These are phyloP conservation scores for Jamesozyma spencerorum DNA, from an alignment of 805 yeast genomes.

Conservation along the genomic window DNA sequence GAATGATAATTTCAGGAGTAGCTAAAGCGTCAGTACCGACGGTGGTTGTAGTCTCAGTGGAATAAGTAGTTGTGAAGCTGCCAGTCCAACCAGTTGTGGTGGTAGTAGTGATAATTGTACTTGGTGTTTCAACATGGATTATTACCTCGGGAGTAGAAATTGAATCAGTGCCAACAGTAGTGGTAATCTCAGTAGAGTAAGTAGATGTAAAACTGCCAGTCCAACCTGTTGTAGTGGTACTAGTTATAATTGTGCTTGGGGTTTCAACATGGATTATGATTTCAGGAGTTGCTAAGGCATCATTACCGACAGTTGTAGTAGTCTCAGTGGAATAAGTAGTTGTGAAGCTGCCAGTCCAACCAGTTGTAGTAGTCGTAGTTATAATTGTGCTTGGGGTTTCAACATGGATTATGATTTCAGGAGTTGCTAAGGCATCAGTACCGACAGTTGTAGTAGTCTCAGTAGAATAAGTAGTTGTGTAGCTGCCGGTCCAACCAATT, in stretches of 20 bases:
- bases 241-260: conserved; percentile 4
- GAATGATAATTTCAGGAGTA: conserved; percentile 10
- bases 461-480: conserved; percentile 6
- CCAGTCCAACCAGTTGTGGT: conserved; percentile 15
- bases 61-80: conserved; percentile 9
- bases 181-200: conserved; percentile 1
- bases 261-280: conserved; percentile 13
- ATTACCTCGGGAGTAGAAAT: conserved; percentile 8
- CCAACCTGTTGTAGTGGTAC: conserved; percentile 11
- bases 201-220: conserved; percentile 5
- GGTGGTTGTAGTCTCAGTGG: conserved; percentile 12
- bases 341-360: conserved; percentile 18
- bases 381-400: no score
- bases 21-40: conserved; percentile 6
- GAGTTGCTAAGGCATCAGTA: neutral
- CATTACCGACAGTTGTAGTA: conserved; percentile 7
- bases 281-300: conserved; percentile 8
- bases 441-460: conserved; percentile 5
- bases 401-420: conserved; percentile 4
- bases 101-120: conserved; percentile 2
- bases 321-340: no score
- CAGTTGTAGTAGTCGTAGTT: conserved; percentile 9
- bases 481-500: conserved; percentile 8
- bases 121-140: neutral
- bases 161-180: conserved; percentile 6